Conservation (phyloP, 2,329 filamentous ascomycete genomes). For the Stachybotrys chlorohalonatus region DNA sequence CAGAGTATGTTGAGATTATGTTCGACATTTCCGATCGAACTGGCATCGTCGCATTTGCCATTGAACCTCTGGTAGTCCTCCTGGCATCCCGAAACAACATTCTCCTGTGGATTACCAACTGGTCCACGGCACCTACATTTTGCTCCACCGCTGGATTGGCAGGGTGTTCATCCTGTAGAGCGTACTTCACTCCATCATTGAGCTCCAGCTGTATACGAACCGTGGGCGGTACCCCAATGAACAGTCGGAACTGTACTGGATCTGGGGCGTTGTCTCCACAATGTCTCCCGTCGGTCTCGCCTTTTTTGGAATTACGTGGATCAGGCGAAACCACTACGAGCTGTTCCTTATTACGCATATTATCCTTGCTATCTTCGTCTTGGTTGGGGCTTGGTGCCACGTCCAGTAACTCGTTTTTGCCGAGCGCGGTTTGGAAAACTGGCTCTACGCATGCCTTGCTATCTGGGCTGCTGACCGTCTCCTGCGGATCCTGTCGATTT, state of each 20-base stretch:
- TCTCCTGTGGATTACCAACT: slow-evolving; percentile 34
- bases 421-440: slow-evolving; percentile 27
- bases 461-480: slow-evolving; percentile 33
- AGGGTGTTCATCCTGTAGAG: slow-evolving; percentile 28
- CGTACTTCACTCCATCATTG: slow-evolving; percentile 14
- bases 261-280: slow-evolving; percentile 31
- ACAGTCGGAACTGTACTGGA: slow-evolving; percentile 22
- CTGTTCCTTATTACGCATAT: slow-evolving; percentile 32
- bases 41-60: slow-evolving; percentile 27
- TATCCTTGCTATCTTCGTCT: slow-evolving; percentile 23
- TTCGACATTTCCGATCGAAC: slow-evolving; percentile 16
- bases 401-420: slow-evolving; percentile 14
- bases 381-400: slow-evolving; percentile 32
- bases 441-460: slow-evolving; percentile 20
- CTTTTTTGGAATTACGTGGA: slow-evolving; percentile 16
- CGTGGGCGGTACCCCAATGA: slow-evolving; percentile 16
- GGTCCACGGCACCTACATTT: slow-evolving; percentile 36
- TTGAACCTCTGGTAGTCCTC: slow-evolving; percentile 28
- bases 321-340: slow-evolving; percentile 27
- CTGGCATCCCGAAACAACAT: slow-evolving; percentile 34
- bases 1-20: background rate
- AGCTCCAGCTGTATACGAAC: slow-evolving; percentile 20
- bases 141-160: slow-evolving; percentile 42
- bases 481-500: slow-evolving; percentile 26
- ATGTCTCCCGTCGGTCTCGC: slow-evolving; percentile 16